Percentiles rank a stretch among this genome's conserved stretches.
These are phyloP conservation scores for Zoysia pacifica DNA, from an alignment of 176 grass and related monocot genomes.

Conservation along the genomic window DNA sequence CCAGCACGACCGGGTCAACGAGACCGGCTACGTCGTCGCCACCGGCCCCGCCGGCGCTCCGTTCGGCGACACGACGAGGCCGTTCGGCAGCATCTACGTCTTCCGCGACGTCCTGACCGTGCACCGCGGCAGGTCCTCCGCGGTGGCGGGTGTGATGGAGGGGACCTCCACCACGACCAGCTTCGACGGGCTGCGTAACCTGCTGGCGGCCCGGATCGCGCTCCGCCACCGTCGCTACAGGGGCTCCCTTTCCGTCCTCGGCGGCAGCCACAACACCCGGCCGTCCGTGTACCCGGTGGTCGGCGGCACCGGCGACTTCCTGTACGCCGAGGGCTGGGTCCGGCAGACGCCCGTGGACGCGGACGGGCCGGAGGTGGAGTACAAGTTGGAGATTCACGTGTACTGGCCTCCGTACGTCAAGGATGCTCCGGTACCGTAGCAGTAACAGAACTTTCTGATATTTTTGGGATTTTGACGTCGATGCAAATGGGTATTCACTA, in stretches of 20 bases:
- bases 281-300: constrained; percentile 50
- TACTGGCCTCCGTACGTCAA: constrained; percentile 41
- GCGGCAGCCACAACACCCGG: constrained; percentile 55
- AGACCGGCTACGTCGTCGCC: constrained; percentile 58
- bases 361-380: constrained; percentile 8
- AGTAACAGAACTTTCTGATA: background rate
- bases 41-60: constrained; percentile 34
- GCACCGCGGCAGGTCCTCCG: constrained; percentile 24
- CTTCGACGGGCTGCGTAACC: constrained; percentile 55
- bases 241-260: constrained; percentile 60
- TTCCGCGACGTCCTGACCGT: constrained; percentile 60
- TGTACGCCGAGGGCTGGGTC: constrained; percentile 41
- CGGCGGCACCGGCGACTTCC: constrained; percentile 53
- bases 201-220: constrained; percentile 54
- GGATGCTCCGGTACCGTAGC: constrained; percentile 13
- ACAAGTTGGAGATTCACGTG: constrained; percentile 42
- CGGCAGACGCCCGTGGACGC: constrained; percentile 32
- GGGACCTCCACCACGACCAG: constrained; percentile 57
- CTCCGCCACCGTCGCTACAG: constrained; percentile 39
- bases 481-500: too few species aligned
- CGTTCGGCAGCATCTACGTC: constrained; percentile 59
- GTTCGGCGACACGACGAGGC: constrained; percentile 54
- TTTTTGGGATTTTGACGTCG: background rate
- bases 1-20: constrained; percentile 67
- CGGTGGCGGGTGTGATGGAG: constrained; percentile 47